Conservation (phyloP, 768 basidiomycete genomes). For the Epithele typhae region DNA sequence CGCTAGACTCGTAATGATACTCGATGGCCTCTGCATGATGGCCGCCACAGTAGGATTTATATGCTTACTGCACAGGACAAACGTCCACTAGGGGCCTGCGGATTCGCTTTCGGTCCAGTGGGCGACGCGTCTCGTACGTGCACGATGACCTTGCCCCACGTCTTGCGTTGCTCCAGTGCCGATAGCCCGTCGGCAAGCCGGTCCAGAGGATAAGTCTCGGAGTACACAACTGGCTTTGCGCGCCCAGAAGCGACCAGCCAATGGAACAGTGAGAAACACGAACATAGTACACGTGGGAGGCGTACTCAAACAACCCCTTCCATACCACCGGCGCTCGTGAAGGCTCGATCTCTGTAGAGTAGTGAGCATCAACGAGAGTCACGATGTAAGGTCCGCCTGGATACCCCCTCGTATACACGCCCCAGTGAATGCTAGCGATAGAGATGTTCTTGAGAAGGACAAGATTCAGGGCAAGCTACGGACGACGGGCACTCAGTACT, state of each 20-base stretch:
- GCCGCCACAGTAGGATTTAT: too few species aligned
- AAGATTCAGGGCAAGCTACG: slow-evolving; percentile 76
- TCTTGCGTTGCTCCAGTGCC: slow-evolving; percentile 78
- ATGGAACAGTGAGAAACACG: not conserved
- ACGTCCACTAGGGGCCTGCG: slow-evolving; percentile 25
- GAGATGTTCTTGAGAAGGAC: slow-evolving; percentile 38
- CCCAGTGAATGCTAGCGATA: slow-evolving; percentile 85
- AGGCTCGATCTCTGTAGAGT: slow-evolving; percentile 59
- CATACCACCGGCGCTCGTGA: slow-evolving; percentile 61
- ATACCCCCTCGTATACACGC: slow-evolving; percentile 64
- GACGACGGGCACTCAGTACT: too few species aligned
- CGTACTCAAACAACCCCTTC: slow-evolving; percentile 62
- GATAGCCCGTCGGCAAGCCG: slow-evolving; percentile 59
- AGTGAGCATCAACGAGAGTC: not conserved
- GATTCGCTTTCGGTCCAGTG: slow-evolving; percentile 35
- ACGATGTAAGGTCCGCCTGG: too few species aligned
- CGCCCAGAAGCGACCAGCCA: slow-evolving; percentile 68
- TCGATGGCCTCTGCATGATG: too few species aligned
- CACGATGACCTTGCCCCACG: slow-evolving; percentile 89
- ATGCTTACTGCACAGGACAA: too few species aligned
- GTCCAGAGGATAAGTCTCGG: slow-evolving; percentile 66
- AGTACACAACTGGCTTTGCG: slow-evolving; percentile 66
- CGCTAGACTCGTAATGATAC: too few species aligned
- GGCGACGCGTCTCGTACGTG: slow-evolving; percentile 51
- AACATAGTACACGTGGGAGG: slow-evolving; percentile 3